These are phyloP conservation scores for Pichia ethanolica DNA, from an alignment of 805 yeast genomes.

Conservation along the genomic window DNA sequence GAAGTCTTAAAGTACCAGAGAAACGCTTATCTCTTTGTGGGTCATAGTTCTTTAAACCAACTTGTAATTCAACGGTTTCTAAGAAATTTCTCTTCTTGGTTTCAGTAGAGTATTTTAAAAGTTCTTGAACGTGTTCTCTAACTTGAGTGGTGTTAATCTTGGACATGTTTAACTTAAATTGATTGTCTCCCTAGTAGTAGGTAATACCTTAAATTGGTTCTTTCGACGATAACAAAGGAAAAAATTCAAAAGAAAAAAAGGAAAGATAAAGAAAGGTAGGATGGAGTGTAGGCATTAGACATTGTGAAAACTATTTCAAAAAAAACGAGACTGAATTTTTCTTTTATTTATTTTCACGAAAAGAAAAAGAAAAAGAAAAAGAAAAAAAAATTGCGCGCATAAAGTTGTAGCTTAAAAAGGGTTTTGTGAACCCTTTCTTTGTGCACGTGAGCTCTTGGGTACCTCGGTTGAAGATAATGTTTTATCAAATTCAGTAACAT, in stretches of 20 bases:
- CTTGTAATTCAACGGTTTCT: slow-evolving; percentile 99
- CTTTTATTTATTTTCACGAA: not conserved
- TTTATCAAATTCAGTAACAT: too few species aligned
- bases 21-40: slow-evolving; percentile 99
- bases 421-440: too few species aligned
- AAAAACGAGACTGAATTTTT: too few species aligned
- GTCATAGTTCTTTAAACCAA: slow-evolving; percentile 99
- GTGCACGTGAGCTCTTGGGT: too few species aligned
- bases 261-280: too few species aligned
- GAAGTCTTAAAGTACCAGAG: slow-evolving; percentile 98
- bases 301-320: too few species aligned
- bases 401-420: too few species aligned
- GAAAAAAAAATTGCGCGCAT: not conserved
- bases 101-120: slow-evolving; percentile 83
- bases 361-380: not conserved
- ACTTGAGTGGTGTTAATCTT: slow-evolving; percentile 89
- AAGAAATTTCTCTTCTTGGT: slow-evolving; percentile 99
- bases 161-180: slow-evolving; percentile 46
- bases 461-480: too few species aligned
- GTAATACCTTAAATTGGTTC: slow-evolving; percentile 33
- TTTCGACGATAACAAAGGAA: slow-evolving; percentile 40
- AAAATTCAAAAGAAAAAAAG: not conserved
- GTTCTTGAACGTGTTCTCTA: slow-evolving; percentile 92
- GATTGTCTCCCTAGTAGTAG: slow-evolving; percentile 71
- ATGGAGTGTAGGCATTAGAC: too few species aligned